Base-by-base conservation (phyloP, 2,329 filamentous ascomycete genomes). In the Aspergillus flavus region DNA sequence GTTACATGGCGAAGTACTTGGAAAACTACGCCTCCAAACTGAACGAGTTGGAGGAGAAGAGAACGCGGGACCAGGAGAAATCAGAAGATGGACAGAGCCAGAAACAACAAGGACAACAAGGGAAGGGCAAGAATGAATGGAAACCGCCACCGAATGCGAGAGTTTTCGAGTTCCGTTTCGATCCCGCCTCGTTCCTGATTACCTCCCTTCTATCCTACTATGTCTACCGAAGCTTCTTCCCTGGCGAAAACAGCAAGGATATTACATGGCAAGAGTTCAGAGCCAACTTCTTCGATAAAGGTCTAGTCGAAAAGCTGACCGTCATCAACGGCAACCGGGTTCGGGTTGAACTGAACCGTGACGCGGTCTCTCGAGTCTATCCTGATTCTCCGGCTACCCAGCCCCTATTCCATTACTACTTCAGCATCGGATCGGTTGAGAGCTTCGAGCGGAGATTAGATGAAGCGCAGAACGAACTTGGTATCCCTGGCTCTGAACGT, bases 251-350 rank as follows among this genome's bases (percentile, higher is more conserved):
- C 66, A 84, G 82, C 61, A 84, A 88, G 73, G 94, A 99, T 75
- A 97, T 99, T 63, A 98, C 95, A 61, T 99, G 93, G 92, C 94
- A 99, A 80, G 95, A 99, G 80, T 92, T 99, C 81, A 86, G 92
- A 66, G 94, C 88, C 70, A 95, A 93, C 36, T 98, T 97, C 84
- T 84, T 99, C 64, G 93, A 97, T 80, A 97, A 96, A 83, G 95
- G 95, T 9, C 85, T 99, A 28, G 94, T 99, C 23, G 92, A 97
- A 81, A 97, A 94, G 82, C 85, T 99, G 69, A 89, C 89, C 21
- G 89, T 96, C 39, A 86, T 97, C 58, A 89, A 93, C 70, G 87
- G 89, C 67, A 89, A 87, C 71, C 87, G 87, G 65, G 95, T 98
- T 53, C 87, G 91, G 60, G 92, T 97, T 36, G 87, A 92, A 68